A percentile compares a stretch with the other conserved stretches of the same genome.
Evolutionary conservation across 2,329 filamentous ascomycete species (phyloP).

Genomic region (Basipetospora sp.): DNA sequence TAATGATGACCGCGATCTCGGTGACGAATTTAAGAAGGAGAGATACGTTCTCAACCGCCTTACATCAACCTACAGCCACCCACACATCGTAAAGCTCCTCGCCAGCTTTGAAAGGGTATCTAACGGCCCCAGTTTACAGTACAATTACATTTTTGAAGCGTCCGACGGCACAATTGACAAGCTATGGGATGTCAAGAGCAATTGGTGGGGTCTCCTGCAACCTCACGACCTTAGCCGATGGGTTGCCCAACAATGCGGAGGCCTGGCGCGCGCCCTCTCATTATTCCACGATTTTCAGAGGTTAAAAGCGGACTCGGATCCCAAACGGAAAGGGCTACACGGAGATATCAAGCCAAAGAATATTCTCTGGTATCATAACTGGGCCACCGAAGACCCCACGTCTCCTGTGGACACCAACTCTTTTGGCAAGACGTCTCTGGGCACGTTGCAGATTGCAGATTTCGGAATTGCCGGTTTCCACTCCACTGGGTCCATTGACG

Average conservation of each 20-base stretch:
- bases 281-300: neutral
- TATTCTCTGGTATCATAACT: slow-evolving; percentile 5
- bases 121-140: neutral
- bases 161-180: neutral
- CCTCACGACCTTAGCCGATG: neutral
- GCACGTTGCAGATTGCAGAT: slow-evolving; percentile 1
- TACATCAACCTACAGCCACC: neutral
- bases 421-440: neutral
- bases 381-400: neutral
- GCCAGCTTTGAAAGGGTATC: neutral
- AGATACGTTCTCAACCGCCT: slow-evolving; percentile 1
- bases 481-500: neutral
- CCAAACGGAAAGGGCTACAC: slow-evolving; percentile 1
- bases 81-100: neutral
- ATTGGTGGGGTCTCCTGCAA: neutral
- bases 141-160: neutral
- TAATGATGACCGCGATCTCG: neutral
- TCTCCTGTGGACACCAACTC: neutral
- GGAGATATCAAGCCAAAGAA: slow-evolving; percentile 7
- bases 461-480: slow-evolving; percentile 1
- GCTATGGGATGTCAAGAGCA: neutral
- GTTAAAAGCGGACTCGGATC: neutral
- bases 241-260: neutral
- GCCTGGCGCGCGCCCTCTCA: neutral
- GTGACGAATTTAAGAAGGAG: neutral